Percentiles rank a stretch among this genome's conserved stretches.
Conservation (phyloP, 805 yeast species). For the Wickerhamiella vanderwaltii region DNA sequence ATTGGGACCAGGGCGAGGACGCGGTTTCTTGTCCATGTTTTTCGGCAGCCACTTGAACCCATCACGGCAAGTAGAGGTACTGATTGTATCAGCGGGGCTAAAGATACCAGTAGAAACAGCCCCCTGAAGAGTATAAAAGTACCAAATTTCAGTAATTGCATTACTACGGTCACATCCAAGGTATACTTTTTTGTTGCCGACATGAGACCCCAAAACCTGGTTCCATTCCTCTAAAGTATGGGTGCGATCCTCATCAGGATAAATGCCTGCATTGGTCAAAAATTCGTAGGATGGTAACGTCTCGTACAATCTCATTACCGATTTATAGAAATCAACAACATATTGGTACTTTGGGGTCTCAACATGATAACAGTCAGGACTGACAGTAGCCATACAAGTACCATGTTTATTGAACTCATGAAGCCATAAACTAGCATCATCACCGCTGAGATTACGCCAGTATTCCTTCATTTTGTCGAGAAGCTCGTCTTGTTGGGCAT, state of each 20-base stretch:
- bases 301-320: conserved; percentile 46
- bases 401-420: conserved; percentile 94
- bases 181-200: conserved; percentile 41
- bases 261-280: conserved; percentile 55
- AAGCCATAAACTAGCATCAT: conserved; percentile 64
- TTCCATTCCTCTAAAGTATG: conserved; percentile 39
- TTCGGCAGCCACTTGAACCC: conserved; percentile 71
- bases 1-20: conserved; percentile 15
- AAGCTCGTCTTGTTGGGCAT: conserved; percentile 35
- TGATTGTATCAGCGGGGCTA: conserved; percentile 41
- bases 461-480: conserved; percentile 41
- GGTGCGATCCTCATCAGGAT: conserved; percentile 46
- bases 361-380: conserved; percentile 50
- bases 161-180: conserved; percentile 44
- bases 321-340: conserved; percentile 59
- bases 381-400: conserved; percentile 75
- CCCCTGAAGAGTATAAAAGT: conserved; percentile 65
- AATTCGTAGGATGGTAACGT: conserved; percentile 55
- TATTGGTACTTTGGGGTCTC: conserved; percentile 25
- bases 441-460: conserved; percentile 68
- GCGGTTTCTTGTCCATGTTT: conserved; percentile 25
- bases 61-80: conserved; percentile 52
- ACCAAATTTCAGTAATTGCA: conserved; percentile 61
- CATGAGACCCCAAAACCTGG: conserved; percentile 27
- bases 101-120: conserved; percentile 56